These are phyloP conservation scores for Penicillium salamii DNA, from an alignment of 495 filamentous ascomycete genomes.

Conservation along the genomic window DNA sequence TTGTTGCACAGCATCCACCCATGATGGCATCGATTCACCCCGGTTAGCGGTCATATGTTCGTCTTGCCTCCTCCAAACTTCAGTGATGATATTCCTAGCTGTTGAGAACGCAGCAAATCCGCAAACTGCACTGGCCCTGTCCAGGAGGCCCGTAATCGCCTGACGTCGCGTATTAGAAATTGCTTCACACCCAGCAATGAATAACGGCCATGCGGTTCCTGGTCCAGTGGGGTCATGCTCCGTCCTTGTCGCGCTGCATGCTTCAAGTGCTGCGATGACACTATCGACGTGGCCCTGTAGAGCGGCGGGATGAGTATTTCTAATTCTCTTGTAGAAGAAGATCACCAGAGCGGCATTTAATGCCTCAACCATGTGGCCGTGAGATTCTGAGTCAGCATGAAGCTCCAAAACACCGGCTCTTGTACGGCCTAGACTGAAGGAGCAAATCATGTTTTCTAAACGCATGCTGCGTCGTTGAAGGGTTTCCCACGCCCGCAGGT, in stretches of 20 bases:
- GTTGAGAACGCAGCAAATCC: slow-evolving; percentile 23
- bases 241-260: slow-evolving; percentile 19
- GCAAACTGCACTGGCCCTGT: slow-evolving; percentile 22
- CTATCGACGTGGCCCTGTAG: slow-evolving; percentile 32
- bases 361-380: slow-evolving; percentile 26
- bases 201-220: slow-evolving; percentile 32
- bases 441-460: slow-evolving; percentile 35
- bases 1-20: slow-evolving; percentile 26
- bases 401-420: slow-evolving; percentile 9
- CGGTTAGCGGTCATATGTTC: slow-evolving; percentile 21
- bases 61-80: slow-evolving; percentile 31
- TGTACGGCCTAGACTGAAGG: slow-evolving; percentile 20
- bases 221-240: slow-evolving; percentile 18
- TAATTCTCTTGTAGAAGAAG: slow-evolving; percentile 34
- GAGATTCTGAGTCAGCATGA: slow-evolving; percentile 12
- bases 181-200: slow-evolving; percentile 37
- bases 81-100: slow-evolving; percentile 25
- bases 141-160: slow-evolving; percentile 20
- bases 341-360: slow-evolving; percentile 31
- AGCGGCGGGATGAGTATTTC: slow-evolving; percentile 28
- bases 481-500: slow-evolving; percentile 28
- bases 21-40: slow-evolving; percentile 27
- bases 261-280: slow-evolving; percentile 24
- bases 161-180: slow-evolving; percentile 18
- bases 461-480: slow-evolving; percentile 29